These are phyloP conservation scores for Paracamarosporium sp. DNA, from an alignment of 2,329 filamentous ascomycete species.

Conservation along the genomic window DNA sequence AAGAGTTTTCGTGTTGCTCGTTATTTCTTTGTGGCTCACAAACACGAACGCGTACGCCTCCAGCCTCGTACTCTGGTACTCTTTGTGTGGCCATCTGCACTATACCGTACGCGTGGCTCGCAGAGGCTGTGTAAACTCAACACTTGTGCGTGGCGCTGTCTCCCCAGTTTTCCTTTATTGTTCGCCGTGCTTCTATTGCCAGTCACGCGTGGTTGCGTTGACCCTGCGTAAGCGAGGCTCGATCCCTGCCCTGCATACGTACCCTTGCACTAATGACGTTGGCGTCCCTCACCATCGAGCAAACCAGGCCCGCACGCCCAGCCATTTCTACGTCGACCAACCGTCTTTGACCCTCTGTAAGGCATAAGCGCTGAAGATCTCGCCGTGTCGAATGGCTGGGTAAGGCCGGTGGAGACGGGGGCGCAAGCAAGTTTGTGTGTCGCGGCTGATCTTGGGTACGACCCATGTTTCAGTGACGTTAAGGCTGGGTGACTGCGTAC, in stretches of 20 bases:
- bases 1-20: not conserved
- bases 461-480: slow-evolving; percentile 33
- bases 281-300: not conserved
- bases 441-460: slow-evolving; percentile 3
- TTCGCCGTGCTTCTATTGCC: not conserved
- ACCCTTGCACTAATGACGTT: slow-evolving; percentile 14
- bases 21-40: not conserved
- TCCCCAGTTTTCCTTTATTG: not conserved
- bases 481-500: slow-evolving; percentile 17
- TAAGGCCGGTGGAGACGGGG: slow-evolving; percentile 17
- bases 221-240: not conserved
- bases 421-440: slow-evolving; percentile 18
- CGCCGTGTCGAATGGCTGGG: not conserved
- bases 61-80: not conserved
- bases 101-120: not conserved
- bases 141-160: not conserved
- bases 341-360: not conserved
- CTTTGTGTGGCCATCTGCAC: not conserved
- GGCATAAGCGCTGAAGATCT: slow-evolving; percentile 6
- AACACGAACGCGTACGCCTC: not conserved
- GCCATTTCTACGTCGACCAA: slow-evolving; percentile 11
- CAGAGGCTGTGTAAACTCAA: slow-evolving; percentile 4
- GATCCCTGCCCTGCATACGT: not conserved
- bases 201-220: not conserved
- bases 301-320: slow-evolving; percentile 5